Percentiles rank a stretch among this genome's conserved stretches.
phyloP scores from a whole-genome alignment of 257 asterid species.

The Nicotiana paniculata region DNA sequence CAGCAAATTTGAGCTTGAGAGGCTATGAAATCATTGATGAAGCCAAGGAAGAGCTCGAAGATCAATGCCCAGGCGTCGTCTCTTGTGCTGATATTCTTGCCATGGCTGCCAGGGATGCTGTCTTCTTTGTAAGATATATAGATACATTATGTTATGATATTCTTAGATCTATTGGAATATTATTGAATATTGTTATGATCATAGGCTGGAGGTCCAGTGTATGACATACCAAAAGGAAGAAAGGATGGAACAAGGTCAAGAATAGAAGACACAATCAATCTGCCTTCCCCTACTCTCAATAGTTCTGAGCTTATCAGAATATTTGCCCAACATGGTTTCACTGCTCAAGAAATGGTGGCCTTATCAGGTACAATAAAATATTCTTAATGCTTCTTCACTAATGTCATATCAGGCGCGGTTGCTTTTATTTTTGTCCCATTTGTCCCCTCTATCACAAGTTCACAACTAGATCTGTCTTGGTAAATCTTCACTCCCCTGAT shows the following conservation, averaged over 20 bases:
- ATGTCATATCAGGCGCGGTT: background rate
- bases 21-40: constrained; percentile 78
- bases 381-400: background rate
- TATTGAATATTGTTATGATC: constrained; percentile 9
- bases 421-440: too few species aligned
- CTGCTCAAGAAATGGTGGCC: constrained; percentile 83
- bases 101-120: constrained; percentile 89
- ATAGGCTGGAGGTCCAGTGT: constrained; percentile 85
- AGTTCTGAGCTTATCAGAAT: constrained; percentile 56
- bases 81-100: constrained; percentile 94
- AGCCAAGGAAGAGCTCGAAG: constrained; percentile 60
- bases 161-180: background rate
- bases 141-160: background rate
- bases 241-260: constrained; percentile 78
- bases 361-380: constrained; percentile 45
- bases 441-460: too few species aligned
- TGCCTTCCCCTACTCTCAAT: constrained; percentile 74
- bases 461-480: too few species aligned
- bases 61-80: constrained; percentile 79
- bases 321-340: constrained; percentile 77
- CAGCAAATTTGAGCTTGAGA: constrained; percentile 78
- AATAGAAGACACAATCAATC: constrained; percentile 74
- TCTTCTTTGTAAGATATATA: constrained; percentile 60
- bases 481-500: too few species aligned
- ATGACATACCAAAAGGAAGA: constrained; percentile 77